These are phyloP conservation scores for Phytophthora sojae DNA, from an alignment of 352 stramenopile genomes.

Conservation along the genomic window DNA sequence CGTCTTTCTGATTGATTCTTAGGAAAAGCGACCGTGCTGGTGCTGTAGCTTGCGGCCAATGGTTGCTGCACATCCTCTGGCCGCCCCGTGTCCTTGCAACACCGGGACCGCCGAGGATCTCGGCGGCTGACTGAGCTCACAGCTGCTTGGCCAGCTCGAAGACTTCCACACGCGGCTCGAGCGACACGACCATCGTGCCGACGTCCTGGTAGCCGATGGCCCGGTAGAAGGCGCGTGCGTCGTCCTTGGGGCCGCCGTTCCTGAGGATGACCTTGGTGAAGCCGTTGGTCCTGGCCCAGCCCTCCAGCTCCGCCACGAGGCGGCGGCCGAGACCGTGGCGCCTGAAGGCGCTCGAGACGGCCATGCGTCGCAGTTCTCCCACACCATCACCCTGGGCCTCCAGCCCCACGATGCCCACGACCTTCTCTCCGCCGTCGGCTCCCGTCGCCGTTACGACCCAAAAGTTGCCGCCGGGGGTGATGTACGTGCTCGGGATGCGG, in stretches of 20 bases:
- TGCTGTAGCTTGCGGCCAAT: background rate
- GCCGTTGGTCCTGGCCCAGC: slow-evolving; percentile 41
- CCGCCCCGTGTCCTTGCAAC: slow-evolving; percentile 13
- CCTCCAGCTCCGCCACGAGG: slow-evolving; percentile 50
- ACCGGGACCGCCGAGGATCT: background rate
- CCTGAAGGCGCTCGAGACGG: slow-evolving; percentile 43
- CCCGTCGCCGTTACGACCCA: slow-evolving; percentile 43
- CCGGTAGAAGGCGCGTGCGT: slow-evolving; percentile 47
- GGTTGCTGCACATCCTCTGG: slow-evolving; percentile 1
- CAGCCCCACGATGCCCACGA: slow-evolving; percentile 54
- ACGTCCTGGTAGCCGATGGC: slow-evolving; percentile 41
- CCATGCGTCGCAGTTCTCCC: slow-evolving; percentile 59
- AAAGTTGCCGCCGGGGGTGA: slow-evolving; percentile 49
- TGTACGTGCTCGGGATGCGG: slow-evolving; percentile 39
- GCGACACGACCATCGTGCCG: slow-evolving; percentile 35
- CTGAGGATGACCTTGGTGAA: slow-evolving; percentile 43
- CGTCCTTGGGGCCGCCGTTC: slow-evolving; percentile 47
- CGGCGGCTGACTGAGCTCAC: slow-evolving; percentile 7
- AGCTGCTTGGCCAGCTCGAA: slow-evolving; percentile 51
- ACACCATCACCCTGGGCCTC: slow-evolving; percentile 36
- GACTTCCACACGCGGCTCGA: slow-evolving; percentile 40
- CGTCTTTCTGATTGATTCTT: too few species aligned
- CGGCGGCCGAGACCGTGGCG: slow-evolving; percentile 46
- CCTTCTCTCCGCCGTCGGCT: slow-evolving; percentile 6
- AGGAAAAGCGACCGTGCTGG: slow-evolving; percentile 11